These are phyloP conservation scores for Cadophora luteo-olivacea DNA, from an alignment of 2,329 filamentous ascomycete species.

Conservation along the genomic window DNA sequence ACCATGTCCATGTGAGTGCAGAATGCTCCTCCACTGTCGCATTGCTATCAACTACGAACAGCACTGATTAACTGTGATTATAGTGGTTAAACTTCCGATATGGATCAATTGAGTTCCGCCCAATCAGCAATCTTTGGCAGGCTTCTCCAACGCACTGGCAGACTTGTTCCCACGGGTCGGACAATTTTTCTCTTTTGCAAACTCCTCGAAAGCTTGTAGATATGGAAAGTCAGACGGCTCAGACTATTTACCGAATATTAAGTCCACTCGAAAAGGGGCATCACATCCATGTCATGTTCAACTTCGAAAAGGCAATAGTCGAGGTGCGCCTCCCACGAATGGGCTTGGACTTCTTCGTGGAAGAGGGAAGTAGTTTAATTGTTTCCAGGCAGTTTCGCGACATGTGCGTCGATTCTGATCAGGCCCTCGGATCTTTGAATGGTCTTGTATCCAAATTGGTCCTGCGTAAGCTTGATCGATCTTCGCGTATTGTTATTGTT, in stretches of 20 bases:
- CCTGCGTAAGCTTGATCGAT: slow-evolving; percentile 43
- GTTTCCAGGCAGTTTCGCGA: slow-evolving; percentile 56
- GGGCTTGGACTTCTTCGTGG: slow-evolving; percentile 54
- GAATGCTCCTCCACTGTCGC: too few relatives aligned
- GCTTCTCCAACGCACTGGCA: slow-evolving; percentile 40
- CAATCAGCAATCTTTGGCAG: slow-evolving; percentile 41
- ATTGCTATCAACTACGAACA: too few relatives aligned
- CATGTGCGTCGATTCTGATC: slow-evolving; percentile 55
- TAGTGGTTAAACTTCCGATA: slow-evolving; percentile 16
- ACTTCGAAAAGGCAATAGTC: slow-evolving; percentile 4
- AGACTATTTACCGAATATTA: slow-evolving; percentile 44
- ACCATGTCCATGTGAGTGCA: slow-evolving; percentile 19
- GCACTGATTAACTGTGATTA: too few relatives aligned
- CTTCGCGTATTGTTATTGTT: slow-evolving; percentile 48
- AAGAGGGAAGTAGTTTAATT: slow-evolving; percentile 38
- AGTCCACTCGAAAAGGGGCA: slow-evolving; percentile 45
- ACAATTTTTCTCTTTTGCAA: neutral
- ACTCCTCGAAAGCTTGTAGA: slow-evolving; percentile 44
- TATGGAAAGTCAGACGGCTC: slow-evolving; percentile 46
- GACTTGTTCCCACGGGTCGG: slow-evolving; percentile 18
- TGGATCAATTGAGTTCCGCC: slow-evolving; percentile 33
- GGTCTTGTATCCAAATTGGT: slow-evolving; percentile 59
- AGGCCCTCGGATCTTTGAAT: slow-evolving; percentile 54
- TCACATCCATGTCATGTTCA: slow-evolving; percentile 47
- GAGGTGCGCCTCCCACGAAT: slow-evolving; percentile 54